Evolutionary conservation across 1,284 basidiomycete genomes (phyloP).

Genomic region (Austroboletus niveus): DNA sequence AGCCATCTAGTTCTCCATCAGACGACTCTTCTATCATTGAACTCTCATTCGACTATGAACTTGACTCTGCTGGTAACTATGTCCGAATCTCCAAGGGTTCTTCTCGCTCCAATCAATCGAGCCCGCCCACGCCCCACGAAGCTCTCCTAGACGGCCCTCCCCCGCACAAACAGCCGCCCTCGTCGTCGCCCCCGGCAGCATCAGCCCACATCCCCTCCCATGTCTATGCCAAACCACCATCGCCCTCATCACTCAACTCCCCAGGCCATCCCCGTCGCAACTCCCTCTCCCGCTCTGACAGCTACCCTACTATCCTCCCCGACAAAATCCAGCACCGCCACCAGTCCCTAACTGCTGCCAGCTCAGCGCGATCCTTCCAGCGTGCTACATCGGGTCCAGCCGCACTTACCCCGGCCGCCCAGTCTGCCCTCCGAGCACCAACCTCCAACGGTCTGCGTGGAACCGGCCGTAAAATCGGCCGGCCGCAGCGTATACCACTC

Average conservation of each 20-base stretch:
- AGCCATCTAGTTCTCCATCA: slow-evolving; percentile 44
- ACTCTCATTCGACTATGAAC: slow-evolving; percentile 68
- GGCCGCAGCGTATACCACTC: slow-evolving; percentile 42
- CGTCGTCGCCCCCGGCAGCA: slow-evolving; percentile 24
- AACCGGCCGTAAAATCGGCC: slow-evolving; percentile 35
- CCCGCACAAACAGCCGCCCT: slow-evolving; percentile 14
- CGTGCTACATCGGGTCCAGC: slow-evolving; percentile 60
- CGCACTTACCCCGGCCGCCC: slow-evolving; percentile 32
- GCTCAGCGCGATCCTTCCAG: slow-evolving; percentile 49
- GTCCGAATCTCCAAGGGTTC: slow-evolving; percentile 51
- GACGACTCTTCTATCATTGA: slow-evolving; percentile 64
- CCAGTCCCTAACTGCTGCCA: slow-evolving; percentile 19
- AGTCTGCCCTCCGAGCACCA: slow-evolving; percentile 25
- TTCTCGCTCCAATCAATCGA: slow-evolving; percentile 33
- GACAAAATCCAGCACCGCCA: slow-evolving; percentile 27
- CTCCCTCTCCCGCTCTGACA: slow-evolving; percentile 67
- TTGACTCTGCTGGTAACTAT: slow-evolving; percentile 57
- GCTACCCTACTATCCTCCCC: slow-evolving; percentile 34
- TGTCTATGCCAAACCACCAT: slow-evolving; percentile 29
- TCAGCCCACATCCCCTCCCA: slow-evolving; percentile 23
- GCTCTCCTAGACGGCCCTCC: slow-evolving; percentile 23
- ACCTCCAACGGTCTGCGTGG: slow-evolving; percentile 34
- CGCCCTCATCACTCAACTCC: slow-evolving; percentile 36
- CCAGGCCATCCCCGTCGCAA: slow-evolving; percentile 39
- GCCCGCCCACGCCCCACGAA: slow-evolving; percentile 40